These are phyloP conservation scores for Corylus avellana DNA, from an alignment of 306 rosid genomes.

Conservation along the genomic window DNA sequence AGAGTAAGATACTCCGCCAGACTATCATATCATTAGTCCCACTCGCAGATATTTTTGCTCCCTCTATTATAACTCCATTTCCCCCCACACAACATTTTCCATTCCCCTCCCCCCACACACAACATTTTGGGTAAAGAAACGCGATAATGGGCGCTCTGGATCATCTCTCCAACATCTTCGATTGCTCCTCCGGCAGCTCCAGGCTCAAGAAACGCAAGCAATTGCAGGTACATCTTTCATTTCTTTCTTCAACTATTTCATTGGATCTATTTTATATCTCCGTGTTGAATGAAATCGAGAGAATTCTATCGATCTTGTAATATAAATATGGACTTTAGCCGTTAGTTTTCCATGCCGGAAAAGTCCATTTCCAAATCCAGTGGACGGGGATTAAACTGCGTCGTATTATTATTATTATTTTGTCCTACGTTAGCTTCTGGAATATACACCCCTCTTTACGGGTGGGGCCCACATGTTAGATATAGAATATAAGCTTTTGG, in stretches of 20 bases:
- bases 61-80: neutral
- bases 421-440: too few species aligned
- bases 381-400: neutral
- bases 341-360: too few species aligned
- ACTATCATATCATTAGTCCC: too few species aligned
- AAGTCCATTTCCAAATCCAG: neutral
- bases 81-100: neutral
- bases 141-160: constrained; percentile 49
- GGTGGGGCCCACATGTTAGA: too few species aligned
- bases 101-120: neutral
- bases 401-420: too few species aligned
- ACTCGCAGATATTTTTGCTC: neutral
- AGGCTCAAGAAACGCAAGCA: constrained; percentile 47
- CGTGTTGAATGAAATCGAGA: too few species aligned
- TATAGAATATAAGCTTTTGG: too few species aligned
- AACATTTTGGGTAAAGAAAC: too few species aligned
- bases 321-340: too few species aligned
- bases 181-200: constrained; percentile 36
- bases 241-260: neutral
- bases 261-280: neutral
- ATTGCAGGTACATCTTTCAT: constrained; percentile 53
- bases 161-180: constrained; percentile 47
- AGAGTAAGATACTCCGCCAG: too few species aligned
- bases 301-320: too few species aligned
- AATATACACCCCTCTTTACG: too few species aligned